Evolutionary conservation across 306 rosid genomes (phyloP), one percentile per base, ranked within the genome.

Genomic region (Ammopiptanthus mongolicus): DNA sequence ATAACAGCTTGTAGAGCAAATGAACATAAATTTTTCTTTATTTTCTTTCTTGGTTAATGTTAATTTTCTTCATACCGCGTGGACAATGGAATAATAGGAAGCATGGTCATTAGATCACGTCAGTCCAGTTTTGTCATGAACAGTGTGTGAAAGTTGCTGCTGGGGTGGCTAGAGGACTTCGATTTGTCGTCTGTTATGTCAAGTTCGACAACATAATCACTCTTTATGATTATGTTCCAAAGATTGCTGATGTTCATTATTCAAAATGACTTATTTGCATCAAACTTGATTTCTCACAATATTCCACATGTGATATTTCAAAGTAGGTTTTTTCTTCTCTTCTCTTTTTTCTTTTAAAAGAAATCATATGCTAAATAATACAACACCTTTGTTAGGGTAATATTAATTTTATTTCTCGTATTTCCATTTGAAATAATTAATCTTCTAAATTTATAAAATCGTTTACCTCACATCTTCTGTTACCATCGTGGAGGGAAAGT

Each of bases 121-220:
- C n/a, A n/a, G n/a, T n/a, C n/a, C n/a, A n/a, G n/a, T n/a, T n/a
- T n/a, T n/a, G n/a, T n/a, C n/a, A n/a, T n/a, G n/a, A n/a, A n/a
- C n/a, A 25, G 28, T 25, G 28, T 25, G 36, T 4, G 61, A 84
- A 84, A 81, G 81, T 84, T 84, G 88, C 90, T 8, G 80, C 84
- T 25, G 88, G 88, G 22, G 90, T 86, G 18, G 87, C 84, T 13
- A 81, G 68, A 66, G 82, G 68, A 57, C 81, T 83, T 58, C 87
- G 18, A 37, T 68, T 87, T 29, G 66, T 85, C 56, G 86, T 85
- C 48, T 86, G 87, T 58, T 83, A 83, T 74, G 83, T 87, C 36
- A 83, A 85, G 79, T 85, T 89, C 33, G 78, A 87, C 73, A 85
- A 83, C 69, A 64, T 83, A 78, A 82, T 87, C 2, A 76, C 85